Evolutionary conservation across 768 basidiomycete species (phyloP), one percentile per base, ranked within the genome.

Genomic region (Amanita subjunquillea): DNA sequence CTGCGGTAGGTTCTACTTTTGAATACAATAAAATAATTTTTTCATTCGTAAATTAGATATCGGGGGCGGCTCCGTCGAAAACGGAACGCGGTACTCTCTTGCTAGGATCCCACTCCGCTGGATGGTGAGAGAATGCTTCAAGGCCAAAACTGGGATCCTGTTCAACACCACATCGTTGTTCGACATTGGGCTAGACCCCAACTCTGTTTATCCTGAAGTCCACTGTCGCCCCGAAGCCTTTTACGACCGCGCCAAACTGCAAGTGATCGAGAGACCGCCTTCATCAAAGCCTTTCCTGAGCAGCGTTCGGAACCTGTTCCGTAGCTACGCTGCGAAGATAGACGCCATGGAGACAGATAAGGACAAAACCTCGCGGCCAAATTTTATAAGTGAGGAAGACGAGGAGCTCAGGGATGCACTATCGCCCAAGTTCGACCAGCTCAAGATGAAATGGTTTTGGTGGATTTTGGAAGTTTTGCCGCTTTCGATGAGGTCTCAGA

Each of bases 111-210:
- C 80, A 3, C 70, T 83, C 2, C 72, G 75, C 1, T 83, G 86
- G 86, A 85, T 88, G 84, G 66, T 88, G 29, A 77, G 85, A 30
- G 79, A 87, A 59, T 79, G 76, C 58, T 83, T 86, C 73, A 73
- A 73, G 52, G 62, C 76, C 7, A 67, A 80, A 0, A 72, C 79
- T 0, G 83, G 82, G 0, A 83, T 86, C 40, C 67, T 83, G 58
- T 86, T 86, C 65, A 64, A 76, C 34, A 63, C 73, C 0, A 66
- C 72, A 9, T 65, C 65, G 38, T 71, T 85, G 32, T 63, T 62
- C 8, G 62, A 67, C 17, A 68, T 81, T 17, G 80, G 82, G 0
- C 59, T 83, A 48, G 76, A 82, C 49, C 72, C 71, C 0, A 48
- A 63, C 49, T 72, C 65, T 25, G 71, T 84, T 27, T 72, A 73